A percentile compares a stretch with the other conserved stretches of the same genome.
Conservation (phyloP, 805 yeast genomes). For the Metschnikowia lachancei region DNA sequence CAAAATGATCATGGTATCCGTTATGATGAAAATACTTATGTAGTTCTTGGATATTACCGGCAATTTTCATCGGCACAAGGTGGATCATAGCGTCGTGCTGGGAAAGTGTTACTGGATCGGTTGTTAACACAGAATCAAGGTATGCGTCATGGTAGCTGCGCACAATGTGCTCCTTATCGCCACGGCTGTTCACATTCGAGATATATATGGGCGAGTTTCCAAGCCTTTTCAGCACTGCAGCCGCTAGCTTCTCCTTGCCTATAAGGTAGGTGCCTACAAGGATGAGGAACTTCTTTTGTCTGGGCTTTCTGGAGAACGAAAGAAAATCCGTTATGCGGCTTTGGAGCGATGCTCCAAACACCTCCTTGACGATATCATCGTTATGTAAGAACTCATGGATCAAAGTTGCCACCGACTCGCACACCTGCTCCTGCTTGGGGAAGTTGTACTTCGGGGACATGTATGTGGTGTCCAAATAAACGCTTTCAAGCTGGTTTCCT, state of each 20-base stretch:
- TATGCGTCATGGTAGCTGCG: conserved; percentile 46
- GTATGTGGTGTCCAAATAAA: conserved; percentile 91
- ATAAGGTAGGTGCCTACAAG: conserved; percentile 87
- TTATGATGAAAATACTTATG: conserved; percentile 49
- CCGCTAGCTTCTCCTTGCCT: conserved; percentile 87
- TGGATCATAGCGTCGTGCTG: conserved; percentile 57
- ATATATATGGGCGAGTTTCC: conserved; percentile 53
- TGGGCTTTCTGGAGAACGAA: conserved; percentile 10
- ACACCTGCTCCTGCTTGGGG: conserved; percentile 72
- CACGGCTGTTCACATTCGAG: conserved; percentile 44
- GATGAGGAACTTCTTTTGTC: conserved; percentile 47
- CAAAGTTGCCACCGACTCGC: conserved; percentile 57
- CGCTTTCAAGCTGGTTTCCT: conserved; percentile 45
- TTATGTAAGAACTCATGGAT: conserved; percentile 36
- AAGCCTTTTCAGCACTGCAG: conserved; percentile 54
- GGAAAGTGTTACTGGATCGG: conserved; percentile 39
- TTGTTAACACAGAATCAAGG: conserved; percentile 29
- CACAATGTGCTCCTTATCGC: conserved; percentile 41
- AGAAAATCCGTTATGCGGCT: conserved; percentile 41
- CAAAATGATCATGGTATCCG: conserved; percentile 45
- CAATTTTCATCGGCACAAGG: conserved; percentile 64
- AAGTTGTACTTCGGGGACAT: conserved; percentile 70
- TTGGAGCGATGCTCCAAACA: conserved; percentile 38
- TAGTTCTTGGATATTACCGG: conserved; percentile 44
- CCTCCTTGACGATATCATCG: conserved; percentile 24